Evolutionary conservation across 345 rosid species (phyloP), one percentile per base, ranked within the genome.

Genomic region (Conringia planisiliqua): DNA sequence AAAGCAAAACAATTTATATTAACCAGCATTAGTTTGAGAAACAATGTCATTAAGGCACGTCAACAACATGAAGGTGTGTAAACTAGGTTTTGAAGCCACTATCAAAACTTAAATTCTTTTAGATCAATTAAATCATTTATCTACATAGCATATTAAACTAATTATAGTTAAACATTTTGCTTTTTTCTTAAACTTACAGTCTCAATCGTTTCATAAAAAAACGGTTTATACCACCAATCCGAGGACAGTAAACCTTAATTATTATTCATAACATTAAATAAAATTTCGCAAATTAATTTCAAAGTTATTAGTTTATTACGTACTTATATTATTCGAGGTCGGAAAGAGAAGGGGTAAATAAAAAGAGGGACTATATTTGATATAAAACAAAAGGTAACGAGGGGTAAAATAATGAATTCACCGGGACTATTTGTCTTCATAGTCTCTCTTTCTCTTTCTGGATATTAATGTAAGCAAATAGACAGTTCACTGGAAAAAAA

Each of bases 401-500:
- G 59, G 72, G 81, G 72, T 10, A 50, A 78, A 66, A 50, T 51
- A 0, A 71, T 66, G 48, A 66, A 51, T 39, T 72, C 33, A 2
- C 0, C 0, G 7, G 0, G 2, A 36, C n/a, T 68, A 40, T 6
- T 14, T 22, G 32, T n/a, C 17, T 71, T 16, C 24, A 38, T 46
- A 20, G 62, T 33, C 36, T 63, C 44, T 58, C 36, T 44, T 50
- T 65, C 55, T 71, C 77, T 78, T 51, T 72, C 50, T 59, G 64
- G 64, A 78, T 30, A 72, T 72, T 66, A 67, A 33, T 71, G 71
- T 40, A n/a, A 78, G 7, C 38, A 78, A 78, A 78, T 72, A 59
- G 81, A 78, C 70, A 72, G 73, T 78, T 78, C 64, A 66, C 14
- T 72, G 64, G 50, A n/a, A 71, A 36, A 71, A 61, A 9, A 52